phyloP scores from a whole-genome alignment of 2,329 filamentous ascomycete species.

The Aspergillus glaucus region DNA sequence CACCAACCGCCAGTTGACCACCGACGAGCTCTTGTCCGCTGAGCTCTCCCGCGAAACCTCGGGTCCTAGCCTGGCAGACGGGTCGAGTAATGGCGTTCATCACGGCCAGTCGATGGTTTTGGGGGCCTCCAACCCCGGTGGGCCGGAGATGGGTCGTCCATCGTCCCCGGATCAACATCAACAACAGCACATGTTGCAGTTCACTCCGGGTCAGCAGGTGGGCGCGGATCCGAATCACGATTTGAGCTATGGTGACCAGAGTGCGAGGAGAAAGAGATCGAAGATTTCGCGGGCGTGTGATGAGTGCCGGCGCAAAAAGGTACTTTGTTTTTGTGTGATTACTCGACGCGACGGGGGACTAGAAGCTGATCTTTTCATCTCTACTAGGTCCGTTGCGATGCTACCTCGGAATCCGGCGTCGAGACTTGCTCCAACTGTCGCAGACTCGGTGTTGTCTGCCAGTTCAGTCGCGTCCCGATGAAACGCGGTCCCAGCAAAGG shows the following conservation, averaged over 20 bases:
- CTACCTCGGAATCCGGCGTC: conserved; percentile 64
- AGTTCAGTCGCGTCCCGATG: conserved; percentile 82
- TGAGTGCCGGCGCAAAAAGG: conserved; percentile 80
- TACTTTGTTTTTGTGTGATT: conserved; percentile 20
- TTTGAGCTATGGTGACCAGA: conserved; percentile 52
- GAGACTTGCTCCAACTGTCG: conserved; percentile 76
- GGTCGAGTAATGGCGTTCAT: conserved; percentile 33
- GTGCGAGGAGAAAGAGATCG: conserved; percentile 67
- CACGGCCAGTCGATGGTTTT: conserved; percentile 37
- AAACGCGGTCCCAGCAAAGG: conserved; percentile 87
- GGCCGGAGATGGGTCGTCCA: conserved; percentile 31
- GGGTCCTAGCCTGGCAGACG: conserved; percentile 37
- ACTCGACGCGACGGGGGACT: conserved; percentile 10
- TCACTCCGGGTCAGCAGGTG: conserved; percentile 39
- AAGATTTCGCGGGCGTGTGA: conserved; percentile 88
- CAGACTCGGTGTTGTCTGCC: conserved; percentile 66
- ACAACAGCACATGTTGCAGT: conserved; percentile 37
- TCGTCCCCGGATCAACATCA: conserved; percentile 34
- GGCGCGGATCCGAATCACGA: conserved; percentile 42
- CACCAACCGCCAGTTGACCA: conserved; percentile 38
- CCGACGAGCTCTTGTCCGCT: conserved; percentile 44
- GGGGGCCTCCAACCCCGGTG: conserved; percentile 30
- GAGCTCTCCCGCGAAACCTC: conserved; percentile 44
- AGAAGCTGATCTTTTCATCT: conserved; percentile 14
- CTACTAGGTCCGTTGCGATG: conserved; percentile 70